Evolutionary conservation across 2,329 filamentous ascomycete genomes (phyloP), one percentile per base, ranked within the genome.

Genomic region (Volutella citrinella): DNA sequence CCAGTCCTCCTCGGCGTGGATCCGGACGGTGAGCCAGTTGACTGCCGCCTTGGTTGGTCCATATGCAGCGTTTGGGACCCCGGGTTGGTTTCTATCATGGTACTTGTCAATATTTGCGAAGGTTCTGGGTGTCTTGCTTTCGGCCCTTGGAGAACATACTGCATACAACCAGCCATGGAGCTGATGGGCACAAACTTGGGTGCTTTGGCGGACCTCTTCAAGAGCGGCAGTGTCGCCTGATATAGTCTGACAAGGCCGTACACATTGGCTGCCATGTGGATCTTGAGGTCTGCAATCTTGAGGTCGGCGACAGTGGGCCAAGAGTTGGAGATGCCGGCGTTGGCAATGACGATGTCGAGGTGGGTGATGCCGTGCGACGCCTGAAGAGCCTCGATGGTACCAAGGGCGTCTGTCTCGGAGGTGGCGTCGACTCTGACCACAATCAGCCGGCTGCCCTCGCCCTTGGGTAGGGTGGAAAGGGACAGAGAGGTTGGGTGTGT

Each of bases 291-390:
- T 2, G 45, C 41, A 7, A 55, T 36, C 16, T 56, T 51, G 13
- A 60, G 55, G 3, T 61, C 54, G 4, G 42, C 32, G 2, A 64
- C 57, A 0, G 47, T 42, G 0, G 59, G 59, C 22, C 47, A 65
- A 12, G 45, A 30, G 5, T 55, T 52, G 5, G 49, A 48, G 10
- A 70, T 64, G 10, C 63, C 73, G 1, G 73, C 72, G 46, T 77
- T 78, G 27, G 72, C 68, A 32, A 78, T 66, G 3, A 78, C 61
- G 6, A 73, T 49, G 40, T 78, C 72, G 4, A 77, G 49, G 16
- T 60, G 51, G 5, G 52, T 46, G 41, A 77, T 65, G 5, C 56
- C 57, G 11, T 60, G 40, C 6, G 25, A 27, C 5, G 38, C 30
- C 6, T 50, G 41, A 2, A 70, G 50, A 10, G 54, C 41, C 17